These are phyloP conservation scores for Fusarium denticulatum DNA, from an alignment of 2,329 filamentous ascomycete species.

Conservation along the genomic window DNA sequence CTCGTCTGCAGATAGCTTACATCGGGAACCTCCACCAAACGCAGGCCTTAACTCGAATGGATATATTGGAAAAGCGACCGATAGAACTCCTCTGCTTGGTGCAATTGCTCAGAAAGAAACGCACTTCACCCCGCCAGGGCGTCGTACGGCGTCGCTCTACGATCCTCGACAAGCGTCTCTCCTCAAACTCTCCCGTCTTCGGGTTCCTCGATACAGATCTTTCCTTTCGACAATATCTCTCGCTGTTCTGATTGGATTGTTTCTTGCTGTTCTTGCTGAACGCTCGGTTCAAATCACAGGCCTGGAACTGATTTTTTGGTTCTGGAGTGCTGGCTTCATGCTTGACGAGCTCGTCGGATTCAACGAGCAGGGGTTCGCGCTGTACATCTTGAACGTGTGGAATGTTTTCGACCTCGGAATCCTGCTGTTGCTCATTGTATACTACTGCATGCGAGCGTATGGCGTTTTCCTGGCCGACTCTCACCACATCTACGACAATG, in stretches of 20 bases:
- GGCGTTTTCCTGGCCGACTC: constrained; percentile 84
- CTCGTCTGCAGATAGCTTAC: constrained; percentile 84
- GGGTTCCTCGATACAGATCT: constrained; percentile 91
- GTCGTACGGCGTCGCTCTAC: constrained; percentile 86
- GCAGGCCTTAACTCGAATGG: constrained; percentile 39
- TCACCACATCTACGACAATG: constrained; percentile 79
- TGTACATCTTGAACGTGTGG: constrained; percentile 99
- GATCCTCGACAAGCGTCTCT: constrained; percentile 89
- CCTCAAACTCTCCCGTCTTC: constrained; percentile 89
- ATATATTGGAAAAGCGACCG: constrained; percentile 51
- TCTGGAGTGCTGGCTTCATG: constrained; percentile 98
- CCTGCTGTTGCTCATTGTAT: constrained; percentile 82
- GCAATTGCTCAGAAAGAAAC: constrained; percentile 46
- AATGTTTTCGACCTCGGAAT: constrained; percentile 95
- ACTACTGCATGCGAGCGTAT: constrained; percentile 90
- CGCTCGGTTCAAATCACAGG: constrained; percentile 83
- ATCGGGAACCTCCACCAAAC: constrained; percentile 62
- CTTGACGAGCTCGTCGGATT: constrained; percentile 95
- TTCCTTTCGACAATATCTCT: constrained; percentile 90
- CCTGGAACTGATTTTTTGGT: constrained; percentile 92
- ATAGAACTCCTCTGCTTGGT: constrained; percentile 63
- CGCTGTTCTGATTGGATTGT: constrained; percentile 84
- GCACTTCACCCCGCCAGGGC: constrained; percentile 55
- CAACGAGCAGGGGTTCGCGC: constrained; percentile 93
- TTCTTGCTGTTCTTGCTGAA: constrained; percentile 81